Percentiles rank a stretch among this genome's conserved stretches.
Conservation (phyloP, 345 rosid species). For the Gossypium anomalum region DNA sequence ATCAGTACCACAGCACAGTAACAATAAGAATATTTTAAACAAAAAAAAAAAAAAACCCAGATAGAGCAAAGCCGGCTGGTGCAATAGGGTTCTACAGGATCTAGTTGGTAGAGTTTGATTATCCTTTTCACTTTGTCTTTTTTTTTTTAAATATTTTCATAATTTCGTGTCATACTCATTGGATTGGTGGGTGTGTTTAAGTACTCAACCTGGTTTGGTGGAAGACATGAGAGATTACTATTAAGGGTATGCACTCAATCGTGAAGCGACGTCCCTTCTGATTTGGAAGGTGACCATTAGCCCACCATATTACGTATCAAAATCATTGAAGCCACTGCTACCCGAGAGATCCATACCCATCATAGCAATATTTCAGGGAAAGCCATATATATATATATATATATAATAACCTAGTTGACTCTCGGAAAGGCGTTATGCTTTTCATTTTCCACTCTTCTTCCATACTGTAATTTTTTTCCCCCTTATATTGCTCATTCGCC, state of each 20-base stretch:
- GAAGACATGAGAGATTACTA: conserved; percentile 16
- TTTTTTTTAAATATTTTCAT: background rate
- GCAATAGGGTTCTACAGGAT: conserved; percentile 43
- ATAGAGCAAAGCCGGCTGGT: conserved; percentile 48
- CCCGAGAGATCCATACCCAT: conserved; percentile 21
- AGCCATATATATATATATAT: conserved; percentile 14
- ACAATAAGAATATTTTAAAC: conserved; percentile 16
- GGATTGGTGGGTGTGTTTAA: conserved; percentile 25
- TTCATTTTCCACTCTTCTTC: background rate
- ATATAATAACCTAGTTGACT: conserved; percentile 28
- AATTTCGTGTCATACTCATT: conserved; percentile 16
- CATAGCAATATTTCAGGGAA: conserved; percentile 14
- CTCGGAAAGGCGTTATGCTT: background rate
- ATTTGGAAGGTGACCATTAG: conserved; percentile 34
- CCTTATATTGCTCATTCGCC: background rate
- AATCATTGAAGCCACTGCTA: conserved; percentile 10
- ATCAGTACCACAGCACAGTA: background rate
- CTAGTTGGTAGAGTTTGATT: conserved; percentile 41
- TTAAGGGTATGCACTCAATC: conserved; percentile 18
- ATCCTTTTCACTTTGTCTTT: conserved; percentile 11
- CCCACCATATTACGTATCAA: conserved; percentile 33
- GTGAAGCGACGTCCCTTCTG: conserved; percentile 38
- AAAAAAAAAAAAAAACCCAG: background rate
- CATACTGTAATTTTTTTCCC: too few species aligned
- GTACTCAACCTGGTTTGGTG: conserved; percentile 23